phyloP scores from a whole-genome alignment of 1,284 basidiomycete species.

The Cutaneotrichosporon cyanovorans region DNA sequence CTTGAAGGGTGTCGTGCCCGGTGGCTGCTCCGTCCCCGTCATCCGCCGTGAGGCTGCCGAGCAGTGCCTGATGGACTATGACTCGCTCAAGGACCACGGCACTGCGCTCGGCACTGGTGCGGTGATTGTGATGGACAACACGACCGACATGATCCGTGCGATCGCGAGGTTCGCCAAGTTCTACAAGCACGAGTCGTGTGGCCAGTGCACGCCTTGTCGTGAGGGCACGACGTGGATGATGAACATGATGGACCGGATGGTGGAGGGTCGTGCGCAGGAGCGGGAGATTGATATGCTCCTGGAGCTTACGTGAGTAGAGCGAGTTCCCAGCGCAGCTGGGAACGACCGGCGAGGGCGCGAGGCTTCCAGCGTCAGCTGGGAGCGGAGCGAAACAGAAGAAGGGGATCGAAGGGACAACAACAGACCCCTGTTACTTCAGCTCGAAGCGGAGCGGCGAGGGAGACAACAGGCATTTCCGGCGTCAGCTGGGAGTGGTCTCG shows the following conservation, averaged over 20 bases:
- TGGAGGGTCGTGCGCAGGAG: conserved; percentile 77
- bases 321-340: no score
- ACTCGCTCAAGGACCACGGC: conserved; percentile 91
- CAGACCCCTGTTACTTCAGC: no score
- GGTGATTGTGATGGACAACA: conserved; percentile 98
- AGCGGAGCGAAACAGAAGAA: no score
- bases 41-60: conserved; percentile 72
- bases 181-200: conserved; percentile 98
- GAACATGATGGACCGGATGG: conserved; percentile 88
- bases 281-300: conserved; percentile 97
- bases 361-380: no score
- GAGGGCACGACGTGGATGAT: conserved; percentile 98
- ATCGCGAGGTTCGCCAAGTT: conserved; percentile 91
- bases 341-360: no score
- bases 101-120: conserved; percentile 94
- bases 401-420: no score
- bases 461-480: no score
- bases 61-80: conserved; percentile 96
- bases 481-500: no score
- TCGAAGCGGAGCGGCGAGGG: no score
- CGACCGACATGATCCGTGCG: conserved; percentile 84
- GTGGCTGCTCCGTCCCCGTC: conserved; percentile 93
- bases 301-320: conserved; percentile 72
- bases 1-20: conserved; percentile 81
- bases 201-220: conserved; percentile 94